Percentiles rank a stretch among this genome's conserved stretches.
These are phyloP conservation scores for Russula olivacea DNA, from an alignment of 768 basidiomycete genomes.

Conservation along the genomic window DNA sequence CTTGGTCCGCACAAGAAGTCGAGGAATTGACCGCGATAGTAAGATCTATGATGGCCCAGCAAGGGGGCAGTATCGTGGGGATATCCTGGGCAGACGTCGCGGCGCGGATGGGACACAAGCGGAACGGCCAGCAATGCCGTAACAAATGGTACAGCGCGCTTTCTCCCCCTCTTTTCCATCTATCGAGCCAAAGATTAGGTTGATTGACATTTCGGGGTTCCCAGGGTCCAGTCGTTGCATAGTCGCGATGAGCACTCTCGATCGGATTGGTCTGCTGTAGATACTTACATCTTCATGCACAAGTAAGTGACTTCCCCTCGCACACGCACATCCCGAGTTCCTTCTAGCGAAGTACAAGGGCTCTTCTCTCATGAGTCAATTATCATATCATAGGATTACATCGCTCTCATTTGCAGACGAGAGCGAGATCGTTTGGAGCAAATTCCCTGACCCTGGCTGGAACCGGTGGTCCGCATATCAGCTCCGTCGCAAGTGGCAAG, in stretches of 20 bases:
- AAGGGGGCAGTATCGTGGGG: not conserved
- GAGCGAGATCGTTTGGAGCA: constrained; percentile 16
- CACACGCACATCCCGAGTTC: not conserved
- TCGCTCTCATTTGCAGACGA: constrained; percentile 10
- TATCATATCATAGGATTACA: not conserved
- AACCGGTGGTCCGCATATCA: constrained; percentile 11
- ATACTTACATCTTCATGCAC: constrained; percentile 15
- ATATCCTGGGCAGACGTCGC: constrained; percentile 11
- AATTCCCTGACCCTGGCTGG: constrained; percentile 15
- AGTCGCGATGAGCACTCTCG: constrained; percentile 5
- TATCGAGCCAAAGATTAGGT: not conserved
- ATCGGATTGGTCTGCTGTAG: not conserved
- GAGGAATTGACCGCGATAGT: constrained; percentile 9
- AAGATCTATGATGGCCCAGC: not conserved
- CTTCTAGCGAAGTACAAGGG: not conserved
- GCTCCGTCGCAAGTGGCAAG: constrained; percentile 8
- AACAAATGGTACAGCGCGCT: constrained; percentile 6
- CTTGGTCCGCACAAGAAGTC: constrained; percentile 6
- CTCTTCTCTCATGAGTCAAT: not conserved
- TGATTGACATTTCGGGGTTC: not conserved
- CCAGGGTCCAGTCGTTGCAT: constrained; percentile 16
- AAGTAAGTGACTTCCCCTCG: constrained; percentile 1
- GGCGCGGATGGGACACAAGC: constrained; percentile 8
- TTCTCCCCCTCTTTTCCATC: not conserved
- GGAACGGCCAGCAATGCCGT: constrained; percentile 10